These are phyloP conservation scores for Lactifluus pinguis DNA, from an alignment of 768 basidiomycete species.

Conservation along the genomic window DNA sequence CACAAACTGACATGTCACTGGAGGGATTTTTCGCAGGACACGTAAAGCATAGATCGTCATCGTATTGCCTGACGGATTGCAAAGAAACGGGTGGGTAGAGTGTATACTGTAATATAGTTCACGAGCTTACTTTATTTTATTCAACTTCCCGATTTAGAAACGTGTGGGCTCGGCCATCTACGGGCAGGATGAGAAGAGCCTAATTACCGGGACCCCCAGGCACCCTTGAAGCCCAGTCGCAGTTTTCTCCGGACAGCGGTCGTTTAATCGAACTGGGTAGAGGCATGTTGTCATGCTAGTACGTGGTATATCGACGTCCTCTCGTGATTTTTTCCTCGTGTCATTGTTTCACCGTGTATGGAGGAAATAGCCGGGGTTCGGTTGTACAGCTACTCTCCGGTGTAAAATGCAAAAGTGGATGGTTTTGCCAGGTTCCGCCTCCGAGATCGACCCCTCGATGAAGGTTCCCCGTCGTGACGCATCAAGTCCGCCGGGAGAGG, in stretches of 20 bases:
- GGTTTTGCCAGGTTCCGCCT: background rate
- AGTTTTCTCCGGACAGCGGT: background rate
- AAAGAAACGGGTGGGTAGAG: too few species aligned
- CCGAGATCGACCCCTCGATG: background rate
- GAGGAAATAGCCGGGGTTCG: conserved; percentile 6
- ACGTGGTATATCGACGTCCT: background rate
- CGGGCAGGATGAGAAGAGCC: conserved; percentile 8
- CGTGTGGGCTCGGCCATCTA: background rate
- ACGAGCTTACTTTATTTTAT: background rate
- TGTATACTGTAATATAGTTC: background rate
- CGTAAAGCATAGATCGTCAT: background rate
- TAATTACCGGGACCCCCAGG: conserved; percentile 4
- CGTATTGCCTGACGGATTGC: background rate
- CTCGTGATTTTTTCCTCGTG: background rate
- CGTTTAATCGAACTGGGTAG: background rate
- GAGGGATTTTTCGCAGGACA: background rate
- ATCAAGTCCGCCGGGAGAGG: background rate
- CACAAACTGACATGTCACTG: background rate
- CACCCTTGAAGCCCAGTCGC: background rate
- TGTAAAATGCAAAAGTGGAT: background rate
- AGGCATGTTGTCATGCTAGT: background rate
- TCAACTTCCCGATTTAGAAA: background rate
- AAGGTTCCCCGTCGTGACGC: background rate
- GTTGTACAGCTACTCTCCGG: background rate
- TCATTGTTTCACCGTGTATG: background rate